Conservation (phyloP, 1,284 basidiomycete genomes). For the Fomitopsis pinicola region DNA sequence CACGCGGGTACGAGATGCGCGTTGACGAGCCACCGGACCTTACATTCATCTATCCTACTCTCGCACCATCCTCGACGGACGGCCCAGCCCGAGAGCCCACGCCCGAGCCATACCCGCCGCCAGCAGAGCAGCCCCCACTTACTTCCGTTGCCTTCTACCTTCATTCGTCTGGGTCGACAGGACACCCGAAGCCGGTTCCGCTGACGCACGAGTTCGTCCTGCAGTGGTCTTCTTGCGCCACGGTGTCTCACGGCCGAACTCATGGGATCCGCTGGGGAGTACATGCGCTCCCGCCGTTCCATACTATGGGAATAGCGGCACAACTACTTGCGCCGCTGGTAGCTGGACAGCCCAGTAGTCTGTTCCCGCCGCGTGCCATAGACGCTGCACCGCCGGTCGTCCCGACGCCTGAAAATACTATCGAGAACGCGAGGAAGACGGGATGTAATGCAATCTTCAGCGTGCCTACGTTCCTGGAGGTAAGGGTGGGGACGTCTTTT, state of each 20-base stretch:
- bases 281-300: constrained; percentile 13
- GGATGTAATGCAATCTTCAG: constrained; percentile 6
- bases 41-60: constrained; percentile 10
- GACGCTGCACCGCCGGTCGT: constrained; percentile 8
- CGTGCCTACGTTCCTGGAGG: constrained; percentile 15
- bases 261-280: constrained; percentile 4
- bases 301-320: constrained; percentile 11
- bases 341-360: constrained; percentile 5
- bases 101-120: constrained; percentile 7
- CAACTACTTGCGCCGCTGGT: constrained; percentile 10
- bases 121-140: background rate
- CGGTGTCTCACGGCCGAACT: background rate
- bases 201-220: constrained; percentile 10
- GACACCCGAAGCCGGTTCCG: constrained; percentile 18
- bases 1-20: constrained; percentile 2
- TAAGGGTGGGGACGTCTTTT: background rate
- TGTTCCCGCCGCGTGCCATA: constrained; percentile 7
- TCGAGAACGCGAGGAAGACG: constrained; percentile 4
- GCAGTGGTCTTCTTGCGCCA: constrained; percentile 7
- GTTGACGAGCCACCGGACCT: constrained; percentile 14
- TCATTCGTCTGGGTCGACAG: constrained; percentile 21
- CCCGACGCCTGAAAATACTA: constrained; percentile 12
- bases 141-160: constrained; percentile 11
- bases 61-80: background rate
- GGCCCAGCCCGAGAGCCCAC: background rate